Base-by-base conservation (phyloP, 2,329 filamentous ascomycete species). In the Fusarium tricinctum region DNA sequence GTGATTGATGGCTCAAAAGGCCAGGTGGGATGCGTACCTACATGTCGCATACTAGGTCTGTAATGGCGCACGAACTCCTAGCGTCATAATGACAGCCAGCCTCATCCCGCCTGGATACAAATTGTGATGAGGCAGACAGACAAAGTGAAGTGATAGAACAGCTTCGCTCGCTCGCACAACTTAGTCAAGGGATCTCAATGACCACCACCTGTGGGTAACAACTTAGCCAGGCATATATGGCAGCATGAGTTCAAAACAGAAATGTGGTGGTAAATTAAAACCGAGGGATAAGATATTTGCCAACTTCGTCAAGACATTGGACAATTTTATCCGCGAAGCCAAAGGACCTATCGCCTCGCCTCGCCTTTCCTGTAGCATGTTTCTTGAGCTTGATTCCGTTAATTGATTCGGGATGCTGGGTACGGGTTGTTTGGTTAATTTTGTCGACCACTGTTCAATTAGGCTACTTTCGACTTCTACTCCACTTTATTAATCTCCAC, bases 141-240 rank as follows among this genome's bases (percentile, higher is more conserved):
- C 33, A 38, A 35, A 38, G 48, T 39, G 53, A 58, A 52, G 62
- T 44, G 52, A 69, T 42, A 39, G 58, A 48, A 55, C 53, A 58
- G 58, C 45, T 52, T 69, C 58, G 40, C 33, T 45, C 46, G 10
- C 28, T 44, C 22, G 39, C 5, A 32, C 38, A 1, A 19, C 28
- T 30, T 30, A 30, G 10, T 13, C 12, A 13, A 30, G 28, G 28
- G 28, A 30, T 13, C 26, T 13, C 26, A 30, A 40, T 26, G 26
- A 57, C 63, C 56, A 64, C 68, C 72, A 65, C 58, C 66, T 63
- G 73, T 63, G 65, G 63, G 66, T 65, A 73, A 56, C 56, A 68
- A 61, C 63, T 64, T 30, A 10, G 54, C 57, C 69, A 58, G 15
- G 32, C 15, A 35, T 26, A 17, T 35, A 17, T 17, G 32, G 14